A percentile compares a stretch with the other conserved stretches of the same genome.
phyloP scores from a whole-genome alignment of 1,139 yeast species.

The Diutina scorzettiae region DNA sequence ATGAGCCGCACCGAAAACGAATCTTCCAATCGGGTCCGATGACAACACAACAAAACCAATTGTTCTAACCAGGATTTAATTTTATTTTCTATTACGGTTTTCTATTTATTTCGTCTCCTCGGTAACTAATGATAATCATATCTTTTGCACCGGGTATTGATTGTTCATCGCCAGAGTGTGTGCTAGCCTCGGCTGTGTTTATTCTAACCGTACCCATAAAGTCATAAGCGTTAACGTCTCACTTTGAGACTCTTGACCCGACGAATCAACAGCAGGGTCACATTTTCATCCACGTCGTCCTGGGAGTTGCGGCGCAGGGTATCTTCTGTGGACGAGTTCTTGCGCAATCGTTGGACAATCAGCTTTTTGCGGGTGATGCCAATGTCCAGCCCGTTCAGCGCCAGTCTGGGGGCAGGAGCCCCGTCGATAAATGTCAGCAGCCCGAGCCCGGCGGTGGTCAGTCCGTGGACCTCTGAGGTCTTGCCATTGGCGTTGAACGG shows the following conservation, averaged over 20 bases:
- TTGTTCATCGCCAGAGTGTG: not conserved
- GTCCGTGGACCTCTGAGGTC: conserved; percentile 73
- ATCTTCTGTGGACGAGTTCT: conserved; percentile 27
- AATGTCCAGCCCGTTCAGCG: conserved; percentile 17
- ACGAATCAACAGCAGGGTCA: conserved; percentile 45
- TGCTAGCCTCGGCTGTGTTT: too few species aligned
- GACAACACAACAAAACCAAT: too few species aligned
- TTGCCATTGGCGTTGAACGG: conserved; percentile 62
- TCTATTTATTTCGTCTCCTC: too few species aligned
- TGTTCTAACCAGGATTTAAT: too few species aligned
- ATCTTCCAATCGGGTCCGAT: too few species aligned
- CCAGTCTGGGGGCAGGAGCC: conserved; percentile 69
- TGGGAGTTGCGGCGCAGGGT: conserved; percentile 23
- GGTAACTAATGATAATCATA: too few species aligned
- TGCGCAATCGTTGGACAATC: conserved; percentile 52
- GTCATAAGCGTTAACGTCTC: conserved; percentile 24
- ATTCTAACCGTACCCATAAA: not conserved
- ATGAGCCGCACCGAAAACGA: too few species aligned
- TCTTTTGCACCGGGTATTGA: too few species aligned
- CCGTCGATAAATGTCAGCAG: conserved; percentile 90
- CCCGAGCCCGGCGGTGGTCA: conserved; percentile 78
- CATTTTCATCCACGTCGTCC: conserved; percentile 19
- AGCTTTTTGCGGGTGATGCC: conserved; percentile 60
- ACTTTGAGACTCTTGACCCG: conserved; percentile 86
- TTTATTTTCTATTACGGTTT: too few species aligned